Conservation (phyloP, 495 filamentous ascomycete genomes). For the Wilcoxina mikolae region DNA sequence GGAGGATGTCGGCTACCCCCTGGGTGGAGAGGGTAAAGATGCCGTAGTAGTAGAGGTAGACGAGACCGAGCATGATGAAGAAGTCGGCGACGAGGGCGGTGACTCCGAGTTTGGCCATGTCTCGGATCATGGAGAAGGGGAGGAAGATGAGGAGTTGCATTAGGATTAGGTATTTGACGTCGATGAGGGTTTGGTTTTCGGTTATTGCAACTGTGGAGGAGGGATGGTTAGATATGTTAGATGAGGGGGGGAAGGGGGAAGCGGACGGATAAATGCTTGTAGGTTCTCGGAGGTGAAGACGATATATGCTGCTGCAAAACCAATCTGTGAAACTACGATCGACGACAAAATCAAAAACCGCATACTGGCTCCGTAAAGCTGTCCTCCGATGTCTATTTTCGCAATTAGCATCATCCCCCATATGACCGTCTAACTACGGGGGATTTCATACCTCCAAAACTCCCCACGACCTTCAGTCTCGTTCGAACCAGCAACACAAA, state of each 20-base stretch:
- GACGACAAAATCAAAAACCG: conserved; percentile 71
- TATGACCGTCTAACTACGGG: background rate
- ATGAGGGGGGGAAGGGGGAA: background rate
- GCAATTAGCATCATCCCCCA: conserved; percentile 5
- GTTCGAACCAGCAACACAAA: conserved; percentile 86
- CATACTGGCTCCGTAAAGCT: conserved; percentile 84
- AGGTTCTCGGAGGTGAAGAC: conserved; percentile 94
- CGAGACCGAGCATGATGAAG: conserved; percentile 81
- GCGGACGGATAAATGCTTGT: conserved; percentile 71
- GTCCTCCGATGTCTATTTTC: conserved; percentile 62
- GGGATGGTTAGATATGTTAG: background rate
- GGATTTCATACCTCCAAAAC: conserved; percentile 47
- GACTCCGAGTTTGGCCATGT: conserved; percentile 86
- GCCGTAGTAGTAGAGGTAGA: conserved; percentile 94
- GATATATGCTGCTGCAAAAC: conserved; percentile 94
- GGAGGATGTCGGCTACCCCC: conserved; percentile 65
- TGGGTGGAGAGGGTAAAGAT: conserved; percentile 56
- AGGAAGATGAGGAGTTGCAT: conserved; percentile 89
- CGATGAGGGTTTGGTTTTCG: conserved; percentile 62
- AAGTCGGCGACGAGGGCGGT: conserved; percentile 83
- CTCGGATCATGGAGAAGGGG: conserved; percentile 79
- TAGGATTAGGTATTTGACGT: conserved; percentile 76
- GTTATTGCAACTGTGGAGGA: conserved; percentile 44
- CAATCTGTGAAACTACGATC: conserved; percentile 85
- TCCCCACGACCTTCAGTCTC: conserved; percentile 65